A percentile compares a stretch with the other conserved stretches of the same genome.
These are phyloP conservation scores for Fagus sylvatica DNA, from an alignment of 306 rosid species.

Conservation along the genomic window DNA sequence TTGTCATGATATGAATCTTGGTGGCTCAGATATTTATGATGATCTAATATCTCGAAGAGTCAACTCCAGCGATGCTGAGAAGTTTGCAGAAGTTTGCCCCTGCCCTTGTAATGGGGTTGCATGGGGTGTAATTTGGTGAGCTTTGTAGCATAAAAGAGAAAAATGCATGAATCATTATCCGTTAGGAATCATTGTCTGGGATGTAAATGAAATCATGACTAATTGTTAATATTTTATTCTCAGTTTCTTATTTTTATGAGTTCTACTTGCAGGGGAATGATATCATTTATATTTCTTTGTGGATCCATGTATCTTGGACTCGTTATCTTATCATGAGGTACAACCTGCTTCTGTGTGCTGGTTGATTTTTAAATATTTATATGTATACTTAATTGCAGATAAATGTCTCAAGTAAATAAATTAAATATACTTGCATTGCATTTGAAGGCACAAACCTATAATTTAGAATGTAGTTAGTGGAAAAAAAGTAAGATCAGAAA, in stretches of 20 bases:
- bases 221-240: background rate
- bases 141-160: conserved; percentile 1
- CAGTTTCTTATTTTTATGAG: background rate
- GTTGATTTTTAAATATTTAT: conserved; percentile 3
- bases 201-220: background rate
- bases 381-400: background rate
- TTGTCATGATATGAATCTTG: conserved; percentile 8
- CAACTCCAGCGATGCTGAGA: conserved; percentile 93
- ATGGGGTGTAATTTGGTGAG: conserved; percentile 98
- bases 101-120: conserved; percentile 91
- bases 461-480: background rate
- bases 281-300: conserved; percentile 45
- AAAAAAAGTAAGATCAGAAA: background rate
- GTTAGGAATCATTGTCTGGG: background rate
- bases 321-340: conserved; percentile 61
- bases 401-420: background rate
- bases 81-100: conserved; percentile 94
- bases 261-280: conserved; percentile 50
- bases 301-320: conserved; percentile 50
- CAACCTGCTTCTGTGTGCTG: background rate
- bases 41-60: conserved; percentile 94
- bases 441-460: background rate
- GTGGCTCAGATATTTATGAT: conserved; percentile 74
- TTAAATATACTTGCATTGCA: background rate
- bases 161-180: background rate